phyloP scores from a whole-genome alignment of 2,329 filamentous ascomycete genomes.

The Uncinocarpus reesii region DNA sequence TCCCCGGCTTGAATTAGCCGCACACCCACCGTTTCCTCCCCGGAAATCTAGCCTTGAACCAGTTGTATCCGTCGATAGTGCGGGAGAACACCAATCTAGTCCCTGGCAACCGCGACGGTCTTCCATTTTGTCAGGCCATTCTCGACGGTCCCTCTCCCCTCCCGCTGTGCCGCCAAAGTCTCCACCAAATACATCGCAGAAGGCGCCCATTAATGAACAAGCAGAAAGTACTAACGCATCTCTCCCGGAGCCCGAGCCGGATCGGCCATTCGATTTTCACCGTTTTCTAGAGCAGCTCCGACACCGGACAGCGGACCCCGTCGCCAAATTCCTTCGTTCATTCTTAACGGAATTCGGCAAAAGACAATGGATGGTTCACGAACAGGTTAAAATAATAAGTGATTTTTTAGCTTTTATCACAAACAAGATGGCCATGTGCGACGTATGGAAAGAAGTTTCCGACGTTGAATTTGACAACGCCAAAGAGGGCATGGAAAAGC shows the following conservation, averaged over 20 bases:
- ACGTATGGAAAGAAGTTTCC: conserved; percentile 91
- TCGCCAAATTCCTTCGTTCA: conserved; percentile 88
- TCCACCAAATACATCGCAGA: conserved; percentile 16
- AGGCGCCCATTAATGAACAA: conserved; percentile 21
- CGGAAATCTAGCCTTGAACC: conserved; percentile 80
- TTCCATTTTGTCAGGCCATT: conserved; percentile 10
- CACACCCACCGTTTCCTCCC: conserved; percentile 65
- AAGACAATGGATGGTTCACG: conserved; percentile 98
- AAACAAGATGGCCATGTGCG: conserved; percentile 95
- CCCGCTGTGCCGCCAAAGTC: conserved; percentile 23
- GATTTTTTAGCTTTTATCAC: conserved; percentile 95
- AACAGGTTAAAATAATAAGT: conserved; percentile 96
- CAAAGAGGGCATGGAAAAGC: conserved; percentile 96
- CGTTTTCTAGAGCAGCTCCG: conserved; percentile 90
- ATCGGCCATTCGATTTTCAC: conserved; percentile 92
- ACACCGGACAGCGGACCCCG: conserved; percentile 94
- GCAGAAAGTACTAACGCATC: conserved; percentile 45
- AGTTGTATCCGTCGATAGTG: conserved; percentile 38
- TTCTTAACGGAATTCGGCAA: conserved; percentile 93
- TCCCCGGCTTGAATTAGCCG: conserved; percentile 70
- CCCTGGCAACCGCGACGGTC: conserved; percentile 12
- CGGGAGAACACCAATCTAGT: conserved; percentile 20
- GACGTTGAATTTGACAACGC: conserved; percentile 98
- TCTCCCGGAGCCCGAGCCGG: conserved; percentile 68
- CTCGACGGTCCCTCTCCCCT: conserved; percentile 17